These are phyloP conservation scores for Picea abies DNA, from an alignment of 83 land plant species.

Conservation along the genomic window DNA sequence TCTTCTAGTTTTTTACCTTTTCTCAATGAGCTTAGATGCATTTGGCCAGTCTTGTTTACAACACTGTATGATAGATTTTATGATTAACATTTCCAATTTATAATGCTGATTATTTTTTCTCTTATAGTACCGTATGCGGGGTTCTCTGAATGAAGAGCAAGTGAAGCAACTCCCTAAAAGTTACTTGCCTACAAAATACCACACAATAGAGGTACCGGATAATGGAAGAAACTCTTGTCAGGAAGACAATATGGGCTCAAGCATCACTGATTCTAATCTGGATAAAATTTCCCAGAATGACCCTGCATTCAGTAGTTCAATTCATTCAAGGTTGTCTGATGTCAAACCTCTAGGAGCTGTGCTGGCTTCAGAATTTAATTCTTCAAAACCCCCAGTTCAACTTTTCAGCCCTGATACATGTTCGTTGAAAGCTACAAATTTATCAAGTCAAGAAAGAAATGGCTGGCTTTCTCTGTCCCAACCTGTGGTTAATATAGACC, in stretches of 20 bases:
- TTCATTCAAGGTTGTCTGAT: not conserved
- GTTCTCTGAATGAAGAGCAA: conserved; percentile 11
- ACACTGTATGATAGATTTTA: too few species aligned
- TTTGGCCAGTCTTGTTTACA: too few species aligned
- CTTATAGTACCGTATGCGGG: conserved; percentile 8
- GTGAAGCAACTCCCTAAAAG: conserved; percentile 10
- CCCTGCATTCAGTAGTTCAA: not conserved
- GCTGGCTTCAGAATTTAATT: not conserved
- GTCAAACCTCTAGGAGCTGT: not conserved
- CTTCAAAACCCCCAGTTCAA: not conserved
- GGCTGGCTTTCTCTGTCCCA: not conserved
- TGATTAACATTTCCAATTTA: not conserved
- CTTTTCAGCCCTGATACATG: not conserved
- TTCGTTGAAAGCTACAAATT: not conserved
- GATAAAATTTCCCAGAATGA: not conserved
- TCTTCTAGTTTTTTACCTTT: not conserved
- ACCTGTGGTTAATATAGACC: not conserved
- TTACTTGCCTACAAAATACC: not conserved
- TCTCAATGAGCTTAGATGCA: not conserved
- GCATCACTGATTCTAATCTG: not conserved
- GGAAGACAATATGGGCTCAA: not conserved
- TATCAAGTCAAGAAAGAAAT: not conserved
- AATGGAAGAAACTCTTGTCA: not conserved
- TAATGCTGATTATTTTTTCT: not conserved
- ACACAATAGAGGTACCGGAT: not conserved